Conservation (phyloP, 139 green algal genomes). For the Ostreobium quekettii region DNA sequence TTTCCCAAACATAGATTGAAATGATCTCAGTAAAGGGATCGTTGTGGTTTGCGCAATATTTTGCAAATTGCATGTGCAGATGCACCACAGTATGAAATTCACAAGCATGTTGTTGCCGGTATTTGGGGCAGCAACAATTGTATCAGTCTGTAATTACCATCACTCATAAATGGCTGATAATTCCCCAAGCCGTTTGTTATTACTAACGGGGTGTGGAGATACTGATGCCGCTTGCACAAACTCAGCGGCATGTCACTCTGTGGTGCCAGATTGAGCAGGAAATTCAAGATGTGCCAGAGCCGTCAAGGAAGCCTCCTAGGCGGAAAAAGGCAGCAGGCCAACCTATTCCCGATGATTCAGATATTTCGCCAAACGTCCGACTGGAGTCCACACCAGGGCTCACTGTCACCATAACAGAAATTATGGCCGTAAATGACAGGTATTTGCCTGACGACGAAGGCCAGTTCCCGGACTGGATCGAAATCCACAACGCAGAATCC, state of each 20-base stretch:
- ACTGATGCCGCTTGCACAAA: not conserved
- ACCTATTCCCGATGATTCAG: too few species aligned
- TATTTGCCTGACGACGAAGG: slow-evolving; percentile 9
- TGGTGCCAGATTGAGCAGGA: not conserved
- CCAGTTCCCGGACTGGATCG: slow-evolving; percentile 9
- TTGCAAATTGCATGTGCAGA: too few species aligned
- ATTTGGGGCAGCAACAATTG: too few species aligned
- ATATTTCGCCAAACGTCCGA: not conserved
- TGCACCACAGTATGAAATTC: too few species aligned
- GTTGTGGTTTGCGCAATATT: too few species aligned
- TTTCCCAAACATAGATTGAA: too few species aligned
- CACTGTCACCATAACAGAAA: not conserved
- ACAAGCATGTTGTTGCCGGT: too few species aligned
- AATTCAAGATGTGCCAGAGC: not conserved
- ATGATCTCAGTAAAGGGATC: too few species aligned
- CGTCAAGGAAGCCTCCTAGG: not conserved
- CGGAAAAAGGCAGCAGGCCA: too few species aligned
- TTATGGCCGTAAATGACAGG: not conserved
- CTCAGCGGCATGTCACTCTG: not conserved
- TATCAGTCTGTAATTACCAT: too few species aligned
- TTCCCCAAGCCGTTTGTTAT: too few species aligned
- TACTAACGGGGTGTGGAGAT: not conserved
- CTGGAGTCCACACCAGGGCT: not conserved
- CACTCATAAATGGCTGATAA: too few species aligned
- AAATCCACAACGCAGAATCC: slow-evolving; percentile 6